A percentile compares a stretch with the other conserved stretches of the same genome.
Evolutionary conservation across 495 filamentous ascomycete genomes (phyloP).

Genomic region (Penicillium taxi): DNA sequence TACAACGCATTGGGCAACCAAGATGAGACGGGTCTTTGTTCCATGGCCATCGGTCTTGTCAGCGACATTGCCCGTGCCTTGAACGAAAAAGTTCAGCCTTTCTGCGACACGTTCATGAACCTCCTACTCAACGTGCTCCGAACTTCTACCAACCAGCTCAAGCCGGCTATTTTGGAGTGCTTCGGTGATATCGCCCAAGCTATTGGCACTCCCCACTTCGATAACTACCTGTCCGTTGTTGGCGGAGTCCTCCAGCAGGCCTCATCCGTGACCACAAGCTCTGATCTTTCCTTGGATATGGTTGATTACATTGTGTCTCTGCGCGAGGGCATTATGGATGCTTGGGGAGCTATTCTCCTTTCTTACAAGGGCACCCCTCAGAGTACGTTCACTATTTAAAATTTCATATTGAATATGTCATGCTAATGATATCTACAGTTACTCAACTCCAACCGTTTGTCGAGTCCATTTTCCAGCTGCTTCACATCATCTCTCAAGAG

Average conservation of each 20-base stretch:
- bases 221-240: conserved; percentile 85
- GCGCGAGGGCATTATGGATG: conserved; percentile 97
- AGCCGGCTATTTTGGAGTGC: conserved; percentile 94
- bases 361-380: conserved; percentile 67
- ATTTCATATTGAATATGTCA: conserved; percentile 8
- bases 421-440: conserved; percentile 41
- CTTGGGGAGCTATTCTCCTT: conserved; percentile 91
- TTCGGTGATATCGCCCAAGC: conserved; percentile 98
- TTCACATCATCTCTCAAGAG: conserved; percentile 74
- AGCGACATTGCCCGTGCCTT: conserved; percentile 91
- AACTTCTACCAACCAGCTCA: conserved; percentile 84
- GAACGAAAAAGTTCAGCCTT: conserved; percentile 82
- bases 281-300: conserved; percentile 78
- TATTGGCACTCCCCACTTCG: conserved; percentile 84
- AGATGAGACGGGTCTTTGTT: conserved; percentile 86
- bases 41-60: conserved; percentile 94
- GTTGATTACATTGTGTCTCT: conserved; percentile 91
- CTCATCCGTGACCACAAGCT: conserved; percentile 62
- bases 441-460: conserved; percentile 66
- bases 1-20: conserved; percentile 91
- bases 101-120: conserved; percentile 97
- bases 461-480: conserved; percentile 79
- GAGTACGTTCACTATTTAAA: conserved; percentile 28
- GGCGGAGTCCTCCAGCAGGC: conserved; percentile 92
- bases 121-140: conserved; percentile 81